These are phyloP conservation scores for Xenoacremonium recifei DNA, from an alignment of 2,329 filamentous ascomycete species.

Conservation along the genomic window DNA sequence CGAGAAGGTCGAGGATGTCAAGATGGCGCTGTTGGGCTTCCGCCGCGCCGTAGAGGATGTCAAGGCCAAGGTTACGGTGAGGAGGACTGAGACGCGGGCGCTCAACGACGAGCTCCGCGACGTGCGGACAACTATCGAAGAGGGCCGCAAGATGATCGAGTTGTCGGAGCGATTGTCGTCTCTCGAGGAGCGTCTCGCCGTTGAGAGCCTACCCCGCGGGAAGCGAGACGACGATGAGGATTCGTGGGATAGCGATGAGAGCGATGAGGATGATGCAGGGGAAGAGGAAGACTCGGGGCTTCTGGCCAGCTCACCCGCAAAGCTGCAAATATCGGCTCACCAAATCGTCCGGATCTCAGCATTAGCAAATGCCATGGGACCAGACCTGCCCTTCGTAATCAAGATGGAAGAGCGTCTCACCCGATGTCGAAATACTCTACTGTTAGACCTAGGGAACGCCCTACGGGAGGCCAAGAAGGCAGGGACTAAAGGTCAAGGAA, in stretches of 20 bases:
- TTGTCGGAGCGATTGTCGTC: slow-evolving; percentile 60
- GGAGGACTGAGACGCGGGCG: slow-evolving; percentile 60
- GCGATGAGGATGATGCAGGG: slow-evolving; percentile 41
- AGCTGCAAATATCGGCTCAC: slow-evolving; percentile 43
- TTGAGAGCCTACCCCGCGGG: slow-evolving; percentile 39
- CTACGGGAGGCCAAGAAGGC: slow-evolving; percentile 43
- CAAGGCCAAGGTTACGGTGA: slow-evolving; percentile 60
- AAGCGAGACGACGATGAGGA: slow-evolving; percentile 13
- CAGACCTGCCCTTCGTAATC: slow-evolving; percentile 47
- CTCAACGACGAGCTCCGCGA: slow-evolving; percentile 65
- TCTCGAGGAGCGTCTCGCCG: slow-evolving; percentile 62
- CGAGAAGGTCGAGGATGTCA: slow-evolving; percentile 85
- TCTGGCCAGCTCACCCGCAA: slow-evolving; percentile 46
- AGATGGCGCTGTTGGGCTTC: slow-evolving; percentile 84
- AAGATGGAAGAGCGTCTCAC: slow-evolving; percentile 52
- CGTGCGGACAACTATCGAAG: slow-evolving; percentile 63
- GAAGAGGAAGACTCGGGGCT: slow-evolving; percentile 31
- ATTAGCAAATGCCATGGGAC: slow-evolving; percentile 44
- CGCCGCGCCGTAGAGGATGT: slow-evolving; percentile 77
- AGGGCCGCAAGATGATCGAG: slow-evolving; percentile 63
- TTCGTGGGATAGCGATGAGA: slow-evolving; percentile 35
- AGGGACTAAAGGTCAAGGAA: slow-evolving; percentile 40
- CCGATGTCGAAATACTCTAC: slow-evolving; percentile 54
- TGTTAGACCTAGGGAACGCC: slow-evolving; percentile 55
- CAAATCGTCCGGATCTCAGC: slow-evolving; percentile 44